Evolutionary conservation across 345 rosid species (phyloP), one percentile per base, ranked within the genome.

Genomic region (Euphorbia tirucalli): DNA sequence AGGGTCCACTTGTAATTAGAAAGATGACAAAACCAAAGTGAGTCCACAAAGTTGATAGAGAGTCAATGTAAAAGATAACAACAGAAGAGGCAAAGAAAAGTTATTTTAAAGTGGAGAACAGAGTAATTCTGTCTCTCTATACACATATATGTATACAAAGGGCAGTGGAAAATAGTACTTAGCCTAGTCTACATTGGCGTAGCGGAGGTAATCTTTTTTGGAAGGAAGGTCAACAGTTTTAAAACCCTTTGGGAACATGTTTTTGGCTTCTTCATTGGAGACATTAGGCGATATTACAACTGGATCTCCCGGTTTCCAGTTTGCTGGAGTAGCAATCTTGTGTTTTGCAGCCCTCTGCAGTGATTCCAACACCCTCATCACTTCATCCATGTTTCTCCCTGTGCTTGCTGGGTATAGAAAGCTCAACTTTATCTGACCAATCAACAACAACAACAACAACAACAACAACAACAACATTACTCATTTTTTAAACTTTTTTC

Each of bases 301-400:
- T 11, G 87, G 81, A 16, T 92, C 93, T 16, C 89, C 90, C 11
- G 79, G 87, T 64, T 89, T 92, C 96, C 98, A 92, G 89, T 92
- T 77, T 15, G 75, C 93, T 4, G 90, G 93, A 3, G 96, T 94
- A 0, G 97, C 90, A 0, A 94, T 75, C 82, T 83, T 90, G 79
- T 85, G 81, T 77, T 85, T 85, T 0, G 81, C 8, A 6, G 84
- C 86, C 75, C 65, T 76, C 82, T 84, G 82, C 66, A 90, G 80
- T 0, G 96, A 89, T 27, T 92, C 97, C 66, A 90, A n/a, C 32
- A 81, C 98, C 71, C 97, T 85, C 73, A 86, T 22, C 61, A 87
- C 93, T 65, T 87, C 97, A 25, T 89, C 94, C 81, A 90, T 85
- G 86, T 89, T 92, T 73, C 91, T 78, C 10, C 94, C 91, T 0